Evolutionary conservation across 306 rosid species (phyloP), one percentile per base, ranked within the genome.

Genomic region (Cicer cuneatum): DNA sequence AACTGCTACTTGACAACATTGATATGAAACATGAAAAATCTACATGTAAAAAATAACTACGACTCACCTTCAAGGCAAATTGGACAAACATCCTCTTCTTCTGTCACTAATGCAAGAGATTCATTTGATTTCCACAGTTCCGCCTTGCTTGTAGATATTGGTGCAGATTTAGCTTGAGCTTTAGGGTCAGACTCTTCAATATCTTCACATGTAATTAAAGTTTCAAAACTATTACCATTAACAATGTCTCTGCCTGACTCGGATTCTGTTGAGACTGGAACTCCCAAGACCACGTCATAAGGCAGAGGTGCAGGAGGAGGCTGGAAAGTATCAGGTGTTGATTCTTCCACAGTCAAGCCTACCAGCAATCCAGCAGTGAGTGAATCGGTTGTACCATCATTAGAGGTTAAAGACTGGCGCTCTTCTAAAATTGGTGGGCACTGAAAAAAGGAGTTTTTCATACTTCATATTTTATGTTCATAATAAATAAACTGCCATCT

Each of bases 231-330:
- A 69, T 81, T 81, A 51, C 87, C 78, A 72, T 87, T 81, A 37
- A 71, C 79, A 42, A 86, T 80, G 83, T 87, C 86, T 81, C 78
- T 70, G 52, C 76, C 82, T 54, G 90, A 83, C 64, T 89, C 82
- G 3, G 87, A 82, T 67, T 90, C 86, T 54, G 83, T 80, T n/a
- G 84, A 85, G 15, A 35, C 78, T 65, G 87, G 84, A 68, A 70
- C 80, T 72, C 92, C 87, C 16, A 86, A 83, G 69, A 87, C 90
- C 46, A 70, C 41, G 78, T 93, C 96, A 71, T 87, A 93, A 0
- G 96, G 97, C 74, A 86, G 66, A 48, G 98, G 98, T 16, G 87
- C 79, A 62, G 97, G 98, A 81, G 97, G 98, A 47, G 93, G 42
- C 73, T 76, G 90, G 73, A 80, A 93, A 14, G 96, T 90, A 85